These are phyloP conservation scores for Penicillium roqueforti DNA, from an alignment of 495 filamentous ascomycete genomes.

Conservation along the genomic window DNA sequence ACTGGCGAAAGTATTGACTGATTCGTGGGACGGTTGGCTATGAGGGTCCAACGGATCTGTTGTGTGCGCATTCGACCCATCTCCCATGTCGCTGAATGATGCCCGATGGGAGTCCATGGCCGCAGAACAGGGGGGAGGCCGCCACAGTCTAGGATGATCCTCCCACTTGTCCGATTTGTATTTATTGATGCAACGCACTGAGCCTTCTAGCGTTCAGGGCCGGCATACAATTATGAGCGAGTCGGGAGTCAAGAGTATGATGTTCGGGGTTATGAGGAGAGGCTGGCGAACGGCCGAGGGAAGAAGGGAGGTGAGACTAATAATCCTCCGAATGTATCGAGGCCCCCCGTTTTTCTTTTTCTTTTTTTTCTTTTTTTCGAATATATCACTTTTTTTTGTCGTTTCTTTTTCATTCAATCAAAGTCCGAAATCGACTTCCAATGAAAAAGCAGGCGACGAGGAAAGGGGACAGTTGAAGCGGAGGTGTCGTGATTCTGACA, in stretches of 20 bases:
- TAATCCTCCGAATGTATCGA: conserved; percentile 4
- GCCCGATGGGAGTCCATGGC: conserved; percentile 32
- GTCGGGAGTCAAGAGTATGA: conserved; percentile 2
- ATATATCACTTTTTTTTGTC: neutral
- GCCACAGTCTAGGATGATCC: conserved; percentile 1
- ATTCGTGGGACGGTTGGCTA: conserved; percentile 31
- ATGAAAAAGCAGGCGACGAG: conserved; percentile 4
- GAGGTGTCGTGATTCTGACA: conserved; percentile 34
- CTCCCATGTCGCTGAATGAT: conserved; percentile 28
- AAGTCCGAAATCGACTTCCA: neutral
- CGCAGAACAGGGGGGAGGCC: conserved; percentile 7
- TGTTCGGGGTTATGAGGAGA: conserved; percentile 3
- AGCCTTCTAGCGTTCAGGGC: neutral
- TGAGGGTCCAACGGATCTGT: conserved; percentile 33
- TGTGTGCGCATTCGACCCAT: conserved; percentile 29
- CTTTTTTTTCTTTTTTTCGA: neutral
- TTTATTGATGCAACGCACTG: conserved; percentile 3
- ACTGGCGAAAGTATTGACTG: conserved; percentile 32
- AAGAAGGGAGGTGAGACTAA: conserved; percentile 11
- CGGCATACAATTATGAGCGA: conserved; percentile 1
- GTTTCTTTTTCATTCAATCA: neutral
- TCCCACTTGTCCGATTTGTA: neutral
- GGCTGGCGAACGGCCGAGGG: conserved; percentile 19
- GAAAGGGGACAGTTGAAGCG: conserved; percentile 24
- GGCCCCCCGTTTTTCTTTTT: neutral